Conservation (phyloP, 192 early-diverging fungal species). For the Backusella macrospora region DNA sequence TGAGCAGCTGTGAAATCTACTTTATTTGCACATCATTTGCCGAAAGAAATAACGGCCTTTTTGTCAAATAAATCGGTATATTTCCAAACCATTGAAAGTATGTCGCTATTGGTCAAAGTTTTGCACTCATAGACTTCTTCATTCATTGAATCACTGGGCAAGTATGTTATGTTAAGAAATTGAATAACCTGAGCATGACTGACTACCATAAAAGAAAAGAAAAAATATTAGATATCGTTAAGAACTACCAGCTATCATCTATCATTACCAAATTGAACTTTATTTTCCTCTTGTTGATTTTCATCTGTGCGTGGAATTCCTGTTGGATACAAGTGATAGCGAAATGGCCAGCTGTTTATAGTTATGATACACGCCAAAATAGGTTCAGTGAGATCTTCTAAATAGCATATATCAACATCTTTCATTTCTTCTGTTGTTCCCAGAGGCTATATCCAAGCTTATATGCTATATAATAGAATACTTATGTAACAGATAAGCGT, state of each 20-base stretch:
- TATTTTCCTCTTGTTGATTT: not conserved
- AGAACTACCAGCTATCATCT: not conserved
- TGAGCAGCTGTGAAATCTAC: not conserved
- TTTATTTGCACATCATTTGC: not conserved
- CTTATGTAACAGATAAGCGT: too few relatives aligned
- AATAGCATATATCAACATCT: constrained; percentile 8
- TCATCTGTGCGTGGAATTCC: constrained; percentile 1
- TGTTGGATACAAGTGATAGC: constrained; percentile 1
- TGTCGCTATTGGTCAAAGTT: not conserved
- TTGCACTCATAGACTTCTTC: constrained; percentile 12
- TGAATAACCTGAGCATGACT: not conserved
- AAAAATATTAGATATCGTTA: not conserved
- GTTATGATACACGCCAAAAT: not conserved
- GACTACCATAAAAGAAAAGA: constrained; percentile 14
- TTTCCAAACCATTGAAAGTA: not conserved
- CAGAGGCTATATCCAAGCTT: too few relatives aligned
- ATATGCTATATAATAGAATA: too few relatives aligned
- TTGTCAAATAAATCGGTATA: not conserved
- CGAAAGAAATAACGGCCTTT: not conserved
- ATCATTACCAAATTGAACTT: not conserved
- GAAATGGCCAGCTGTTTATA: constrained; percentile 1
- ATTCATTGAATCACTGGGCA: constrained; percentile 2
- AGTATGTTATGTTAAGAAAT: constrained; percentile 3
- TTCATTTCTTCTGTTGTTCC: too few relatives aligned
- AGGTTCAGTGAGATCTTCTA: not conserved